Base-by-base conservation (phyloP, 495 filamentous ascomycete genomes). In the Penicillium lividum region DNA sequence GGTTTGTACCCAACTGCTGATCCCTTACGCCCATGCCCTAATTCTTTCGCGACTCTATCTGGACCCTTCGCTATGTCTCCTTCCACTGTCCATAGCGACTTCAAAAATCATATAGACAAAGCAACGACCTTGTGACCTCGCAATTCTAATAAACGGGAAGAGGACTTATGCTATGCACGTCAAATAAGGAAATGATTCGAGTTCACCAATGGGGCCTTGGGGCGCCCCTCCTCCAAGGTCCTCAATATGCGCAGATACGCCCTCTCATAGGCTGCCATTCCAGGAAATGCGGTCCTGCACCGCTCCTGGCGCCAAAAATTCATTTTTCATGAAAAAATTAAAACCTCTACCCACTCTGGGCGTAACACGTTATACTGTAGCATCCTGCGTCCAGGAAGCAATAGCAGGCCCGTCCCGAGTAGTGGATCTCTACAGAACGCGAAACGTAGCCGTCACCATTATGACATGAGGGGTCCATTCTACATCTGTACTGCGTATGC, bases 141-240 rank as follows among this genome's bases (percentile, higher is more conserved):
- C 4, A 3, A 6, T 40, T 11, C 51, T 53, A 60, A 47, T 27
- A 28, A 5, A 22, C 1, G 22, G 22, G 2, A 22, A 22, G 22
- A 36, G 30, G 15, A 18, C 34, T 51, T 16, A 49, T 30, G 28
- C 46, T n/a, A 51, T 64, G 58, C 56, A 67, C 48, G 25, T 36
- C 54, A 52, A 33, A 33, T 51, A 45, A 15, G 9, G 53, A 40
- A 43, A 25, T n/a, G n/a, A 11, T 8, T 13, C 29, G 7, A n/a
- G 53, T 22, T 63, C 63, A 34, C 66, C 66, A 68, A 66, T 68
- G 51, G 57, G 56, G 30, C 58, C 30, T 38, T 31, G 11, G 5
- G 42, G 45, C 60, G 25, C 63, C 63, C 66, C 66, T 66, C 63
- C 63, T 60, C 61, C 66, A 68, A 68, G 66, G 66, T 68, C 63